Conservation (phyloP, 768 basidiomycete genomes). For the Boletus pseudopeckii region DNA sequence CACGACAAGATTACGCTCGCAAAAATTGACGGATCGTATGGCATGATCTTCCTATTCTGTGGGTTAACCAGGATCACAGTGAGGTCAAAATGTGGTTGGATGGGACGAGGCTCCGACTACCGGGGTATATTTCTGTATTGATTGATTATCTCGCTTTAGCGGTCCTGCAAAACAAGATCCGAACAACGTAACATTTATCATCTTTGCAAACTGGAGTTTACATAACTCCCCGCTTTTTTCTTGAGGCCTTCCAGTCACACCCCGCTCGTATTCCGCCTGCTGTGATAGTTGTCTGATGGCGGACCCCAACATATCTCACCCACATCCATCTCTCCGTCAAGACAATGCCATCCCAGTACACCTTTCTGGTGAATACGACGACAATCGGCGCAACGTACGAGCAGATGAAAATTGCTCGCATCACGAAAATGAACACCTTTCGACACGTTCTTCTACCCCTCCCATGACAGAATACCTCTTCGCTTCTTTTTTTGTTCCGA, state of each 20-base stretch:
- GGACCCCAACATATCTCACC: background rate
- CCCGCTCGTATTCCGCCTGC: no score
- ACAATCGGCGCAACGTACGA: slow-evolving; percentile 1
- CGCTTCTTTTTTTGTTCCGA: background rate
- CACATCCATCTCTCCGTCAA: slow-evolving; percentile 47
- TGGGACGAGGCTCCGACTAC: no score
- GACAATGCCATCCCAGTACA: slow-evolving; percentile 56
- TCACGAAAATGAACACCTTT: background rate
- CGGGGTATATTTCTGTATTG: no score
- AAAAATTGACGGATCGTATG: no score
- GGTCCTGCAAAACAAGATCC: background rate
- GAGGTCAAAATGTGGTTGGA: no score
- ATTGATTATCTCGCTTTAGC: no score
- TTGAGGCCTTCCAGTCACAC: no score
- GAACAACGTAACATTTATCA: background rate
- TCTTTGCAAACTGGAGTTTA: background rate
- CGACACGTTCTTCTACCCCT: background rate
- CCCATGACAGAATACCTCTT: slow-evolving; percentile 5
- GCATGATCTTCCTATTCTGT: no score
- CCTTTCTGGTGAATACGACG: slow-evolving; percentile 35
- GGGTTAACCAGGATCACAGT: no score
- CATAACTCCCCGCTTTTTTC: background rate
- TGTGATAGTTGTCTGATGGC: background rate
- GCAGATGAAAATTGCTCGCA: slow-evolving; percentile 5
- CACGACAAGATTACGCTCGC: no score